Percentiles rank a stretch among this genome's conserved stretches.
phyloP scores from a whole-genome alignment of 495 filamentous ascomycete species.

The Staphylotrichum tortipilum region DNA sequence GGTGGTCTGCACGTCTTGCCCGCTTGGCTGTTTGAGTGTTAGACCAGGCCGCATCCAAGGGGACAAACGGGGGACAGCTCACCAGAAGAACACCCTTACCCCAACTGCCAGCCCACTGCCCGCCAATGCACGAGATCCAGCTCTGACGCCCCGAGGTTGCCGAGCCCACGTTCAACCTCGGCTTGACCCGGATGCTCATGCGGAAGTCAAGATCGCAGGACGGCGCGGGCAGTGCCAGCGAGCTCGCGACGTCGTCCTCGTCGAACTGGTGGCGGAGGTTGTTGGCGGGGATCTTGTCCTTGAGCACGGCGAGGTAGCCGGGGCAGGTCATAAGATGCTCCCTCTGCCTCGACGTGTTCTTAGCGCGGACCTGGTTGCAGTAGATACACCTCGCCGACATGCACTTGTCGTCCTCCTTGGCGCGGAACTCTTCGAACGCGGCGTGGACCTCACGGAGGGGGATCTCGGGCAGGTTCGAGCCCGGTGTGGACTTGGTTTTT shows the following conservation, averaged over 20 bases:
- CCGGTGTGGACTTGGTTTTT: constrained; percentile 12
- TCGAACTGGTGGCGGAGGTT: constrained; percentile 24
- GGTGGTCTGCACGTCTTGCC: constrained; percentile 22
- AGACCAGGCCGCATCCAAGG: no score
- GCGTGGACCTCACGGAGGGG: constrained; percentile 23
- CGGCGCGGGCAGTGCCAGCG: constrained; percentile 20
- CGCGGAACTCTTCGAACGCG: constrained; percentile 24
- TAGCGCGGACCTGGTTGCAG: constrained; percentile 23
- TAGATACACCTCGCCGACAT: constrained; percentile 18
- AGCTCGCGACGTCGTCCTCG: constrained; percentile 22
- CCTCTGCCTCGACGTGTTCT: constrained; percentile 27
- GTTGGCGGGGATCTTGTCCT: constrained; percentile 23
- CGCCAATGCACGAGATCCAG: constrained; percentile 24
- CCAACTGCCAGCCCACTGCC: constrained; percentile 23
- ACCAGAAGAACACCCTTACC: constrained; percentile 25
- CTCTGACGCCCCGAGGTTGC: constrained; percentile 12
- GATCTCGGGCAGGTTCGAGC: constrained; percentile 16
- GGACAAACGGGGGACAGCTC: not conserved
- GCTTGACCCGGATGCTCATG: constrained; percentile 25
- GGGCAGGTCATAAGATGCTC: constrained; percentile 22
- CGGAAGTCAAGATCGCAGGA: constrained; percentile 23
- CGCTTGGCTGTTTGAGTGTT: constrained; percentile 11
- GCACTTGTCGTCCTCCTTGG: constrained; percentile 25
- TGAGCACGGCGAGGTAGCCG: constrained; percentile 19
- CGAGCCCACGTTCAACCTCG: constrained; percentile 18